Evolutionary conservation across 163 green algal genomes (phyloP).

Genomic region (Coccomyxa subellipsoidea): DNA sequence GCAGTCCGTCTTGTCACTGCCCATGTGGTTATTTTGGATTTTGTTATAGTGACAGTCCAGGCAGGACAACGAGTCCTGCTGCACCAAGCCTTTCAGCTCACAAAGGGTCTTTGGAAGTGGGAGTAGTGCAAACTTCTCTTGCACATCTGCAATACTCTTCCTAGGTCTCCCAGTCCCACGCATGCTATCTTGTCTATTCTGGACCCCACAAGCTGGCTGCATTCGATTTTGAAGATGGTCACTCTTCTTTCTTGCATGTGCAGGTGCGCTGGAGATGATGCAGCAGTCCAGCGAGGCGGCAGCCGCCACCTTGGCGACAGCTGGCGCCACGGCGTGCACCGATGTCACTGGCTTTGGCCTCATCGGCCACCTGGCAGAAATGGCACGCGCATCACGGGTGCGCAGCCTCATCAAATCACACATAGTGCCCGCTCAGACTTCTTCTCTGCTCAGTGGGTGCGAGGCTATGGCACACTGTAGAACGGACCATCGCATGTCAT

Average conservation of each 20-base stretch:
- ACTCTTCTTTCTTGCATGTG: neutral
- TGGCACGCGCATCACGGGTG: slow-evolving; percentile 57
- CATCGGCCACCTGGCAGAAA: slow-evolving; percentile 74
- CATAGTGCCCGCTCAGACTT: too few relatives aligned
- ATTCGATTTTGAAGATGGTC: neutral
- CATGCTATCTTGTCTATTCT: too few relatives aligned
- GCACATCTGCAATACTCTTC: too few relatives aligned
- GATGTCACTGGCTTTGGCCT: slow-evolving; percentile 95
- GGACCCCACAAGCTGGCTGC: too few relatives aligned
- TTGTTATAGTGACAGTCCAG: neutral
- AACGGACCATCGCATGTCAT: neutral
- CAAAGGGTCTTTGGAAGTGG: too few relatives aligned
- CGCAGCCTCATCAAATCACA: neutral
- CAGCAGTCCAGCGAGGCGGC: slow-evolving; percentile 32
- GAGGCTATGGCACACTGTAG: neutral
- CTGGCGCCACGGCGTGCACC: slow-evolving; percentile 67
- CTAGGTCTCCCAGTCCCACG: too few relatives aligned
- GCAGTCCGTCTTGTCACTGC: too few relatives aligned
- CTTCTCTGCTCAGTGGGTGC: too few relatives aligned
- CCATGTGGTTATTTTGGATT: neutral
- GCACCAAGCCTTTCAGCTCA: too few relatives aligned
- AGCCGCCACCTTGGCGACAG: slow-evolving; percentile 29
- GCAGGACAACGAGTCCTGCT: too few relatives aligned
- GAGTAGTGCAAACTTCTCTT: too few relatives aligned
- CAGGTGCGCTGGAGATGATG: slow-evolving; percentile 63